A percentile compares a stretch with the other conserved stretches of the same genome.
These are phyloP conservation scores for Cicer chorassanicum DNA, from an alignment of 306 rosid genomes.

Conservation along the genomic window DNA sequence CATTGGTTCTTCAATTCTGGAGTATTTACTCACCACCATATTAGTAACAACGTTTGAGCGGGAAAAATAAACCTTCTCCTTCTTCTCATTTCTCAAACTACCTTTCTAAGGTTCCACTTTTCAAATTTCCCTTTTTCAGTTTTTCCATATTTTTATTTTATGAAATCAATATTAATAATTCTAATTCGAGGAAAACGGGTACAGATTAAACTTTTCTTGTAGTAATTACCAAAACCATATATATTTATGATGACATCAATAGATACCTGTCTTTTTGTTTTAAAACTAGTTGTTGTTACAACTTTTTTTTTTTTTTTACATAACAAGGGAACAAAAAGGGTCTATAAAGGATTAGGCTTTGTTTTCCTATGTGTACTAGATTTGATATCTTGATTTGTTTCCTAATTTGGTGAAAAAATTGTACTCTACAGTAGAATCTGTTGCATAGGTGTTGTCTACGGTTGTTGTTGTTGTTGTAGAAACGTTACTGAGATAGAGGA, in stretches of 20 bases:
- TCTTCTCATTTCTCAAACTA: constrained; percentile 46
- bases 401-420: constrained; percentile 17
- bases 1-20: constrained; percentile 42
- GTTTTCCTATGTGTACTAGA: constrained; percentile 27
- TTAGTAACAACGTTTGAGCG: constrained; percentile 50
- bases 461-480: no score
- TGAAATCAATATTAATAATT: not conserved
- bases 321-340: not conserved
- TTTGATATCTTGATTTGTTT: constrained; percentile 30
- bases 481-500: not conserved
- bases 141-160: not conserved
- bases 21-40: not conserved
- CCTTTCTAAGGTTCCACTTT: constrained; percentile 49
- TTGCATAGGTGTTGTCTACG: constrained; percentile 26
- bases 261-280: constrained; percentile 41
- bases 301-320: constrained; percentile 12
- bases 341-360: constrained; percentile 31
- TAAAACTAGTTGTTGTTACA: not conserved
- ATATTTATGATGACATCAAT: constrained; percentile 41
- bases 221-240: not conserved
- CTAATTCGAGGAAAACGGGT: constrained; percentile 45
- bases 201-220: constrained; percentile 29
- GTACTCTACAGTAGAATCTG: constrained; percentile 21
- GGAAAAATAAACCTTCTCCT: constrained; percentile 34
- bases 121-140: not conserved